Evolutionary conservation across 345 rosid genomes (phyloP), one percentile per base, ranked within the genome.

Genomic region (Populus pruinosa): DNA sequence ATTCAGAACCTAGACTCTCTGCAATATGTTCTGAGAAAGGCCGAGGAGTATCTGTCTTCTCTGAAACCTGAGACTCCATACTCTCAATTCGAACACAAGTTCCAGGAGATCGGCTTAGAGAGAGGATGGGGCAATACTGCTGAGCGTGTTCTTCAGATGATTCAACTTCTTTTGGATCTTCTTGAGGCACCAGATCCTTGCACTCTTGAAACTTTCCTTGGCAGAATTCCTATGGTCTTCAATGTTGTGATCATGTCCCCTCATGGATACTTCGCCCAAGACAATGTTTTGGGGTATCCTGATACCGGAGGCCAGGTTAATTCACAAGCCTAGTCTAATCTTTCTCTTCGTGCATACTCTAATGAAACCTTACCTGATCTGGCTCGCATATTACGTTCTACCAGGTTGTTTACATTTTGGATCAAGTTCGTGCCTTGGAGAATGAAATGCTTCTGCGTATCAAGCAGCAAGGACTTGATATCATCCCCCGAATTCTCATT

Each of bases 281-380:
- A 93, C 90, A 85, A 94, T 75, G 98, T 94, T 74, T 87, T 94
- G 83, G 98, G 98, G 9, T 94, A 91, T 85, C 98, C 98, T 13
- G 98, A 94, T 82, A 94, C 98, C 1, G 98, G 98, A 72, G 98
- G 98, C 80, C 98, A 94, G 94, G 98, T 93, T 55, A 80, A 74
- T 29, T 59, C 76, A 23, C 69, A 18, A 67, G 72, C 78, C 55
- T 62, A 39, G 31, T 44, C 43, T 27, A n/a, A 16, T 43, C 50
- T 35, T 20, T 81, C 44, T 36, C 25, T 14, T 70, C 23, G 5
- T 39, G 59, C 69, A 31, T 27, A 8, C 17, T 20, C n/a, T 7
- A 10, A 38, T 53, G 68, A 13, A 62, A 27, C 39, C 69, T 67
- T 75, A 10, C 11, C 23, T 71, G 66, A 66, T 23, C 18, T 21